phyloP scores from a whole-genome alignment of 768 basidiomycete genomes.

The Naganishia randhawae region DNA sequence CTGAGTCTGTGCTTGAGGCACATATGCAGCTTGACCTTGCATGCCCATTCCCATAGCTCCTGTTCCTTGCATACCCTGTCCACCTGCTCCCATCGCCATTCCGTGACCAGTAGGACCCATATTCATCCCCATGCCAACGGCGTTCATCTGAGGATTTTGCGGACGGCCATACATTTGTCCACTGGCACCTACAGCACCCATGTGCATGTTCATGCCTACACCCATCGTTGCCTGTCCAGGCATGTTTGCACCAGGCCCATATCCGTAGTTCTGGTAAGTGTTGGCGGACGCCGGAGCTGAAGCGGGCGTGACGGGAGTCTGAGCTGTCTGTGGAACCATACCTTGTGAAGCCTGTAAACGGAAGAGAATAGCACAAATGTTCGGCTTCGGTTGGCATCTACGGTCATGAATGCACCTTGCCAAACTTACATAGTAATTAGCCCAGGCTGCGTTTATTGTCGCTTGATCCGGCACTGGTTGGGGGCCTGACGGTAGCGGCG shows the following conservation, averaged over 20 bases:
- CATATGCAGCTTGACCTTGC: background rate
- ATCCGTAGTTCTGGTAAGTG: constrained; percentile 29
- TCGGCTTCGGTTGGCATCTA: background rate
- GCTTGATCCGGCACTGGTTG: constrained; percentile 26
- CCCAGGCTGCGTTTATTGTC: constrained; percentile 24
- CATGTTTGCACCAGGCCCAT: constrained; percentile 26
- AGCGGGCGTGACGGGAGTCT: background rate
- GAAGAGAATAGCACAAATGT: background rate
- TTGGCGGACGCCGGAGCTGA: constrained; percentile 10
- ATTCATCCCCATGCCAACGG: constrained; percentile 5
- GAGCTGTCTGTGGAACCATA: constrained; percentile 5
- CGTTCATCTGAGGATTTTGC: background rate
- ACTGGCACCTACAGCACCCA: background rate
- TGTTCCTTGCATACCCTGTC: constrained; percentile 6
- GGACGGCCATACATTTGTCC: background rate
- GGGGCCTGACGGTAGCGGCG: constrained; percentile 29
- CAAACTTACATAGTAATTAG: constrained; percentile 26
- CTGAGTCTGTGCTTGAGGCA: background rate
- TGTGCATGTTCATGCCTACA: constrained; percentile 8
- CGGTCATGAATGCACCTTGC: background rate
- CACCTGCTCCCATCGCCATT: background rate
- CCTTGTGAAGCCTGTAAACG: constrained; percentile 19
- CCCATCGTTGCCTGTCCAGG: constrained; percentile 5
- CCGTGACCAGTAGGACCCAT: constrained; percentile 17
- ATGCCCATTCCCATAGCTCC: constrained; percentile 10